These are phyloP conservation scores for Antrodiella citrinella DNA, from an alignment of 768 basidiomycete species.

Conservation along the genomic window DNA sequence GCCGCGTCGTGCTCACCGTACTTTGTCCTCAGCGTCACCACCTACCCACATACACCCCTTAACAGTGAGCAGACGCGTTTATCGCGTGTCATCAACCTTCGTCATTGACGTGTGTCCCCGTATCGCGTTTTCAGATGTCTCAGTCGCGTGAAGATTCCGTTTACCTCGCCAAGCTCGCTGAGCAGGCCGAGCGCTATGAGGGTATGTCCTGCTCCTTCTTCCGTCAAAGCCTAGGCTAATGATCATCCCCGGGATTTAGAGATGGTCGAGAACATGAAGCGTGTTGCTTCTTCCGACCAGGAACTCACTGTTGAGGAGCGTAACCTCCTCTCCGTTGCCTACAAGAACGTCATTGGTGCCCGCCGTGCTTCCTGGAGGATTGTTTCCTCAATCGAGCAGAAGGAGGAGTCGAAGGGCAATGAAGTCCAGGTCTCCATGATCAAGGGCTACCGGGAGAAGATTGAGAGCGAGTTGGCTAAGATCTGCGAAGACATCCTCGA, in stretches of 20 bases:
- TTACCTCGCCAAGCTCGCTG: conserved; percentile 99
- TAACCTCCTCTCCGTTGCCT: conserved; percentile 94
- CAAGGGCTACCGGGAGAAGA: conserved; percentile 97
- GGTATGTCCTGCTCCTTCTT: conserved; percentile 41
- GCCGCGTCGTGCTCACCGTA: conserved; percentile 28
- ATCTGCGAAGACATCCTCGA: conserved; percentile 99
- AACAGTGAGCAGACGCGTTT: conserved; percentile 40
- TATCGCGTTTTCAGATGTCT: conserved; percentile 47
- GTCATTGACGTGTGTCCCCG: conserved; percentile 3
- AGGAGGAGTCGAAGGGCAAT: conserved; percentile 98
- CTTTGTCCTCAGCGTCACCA: conserved; percentile 8
- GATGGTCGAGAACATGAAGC: conserved; percentile 99
- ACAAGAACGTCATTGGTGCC: conserved; percentile 99
- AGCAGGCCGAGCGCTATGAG: conserved; percentile 99
- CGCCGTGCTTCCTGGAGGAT: conserved; percentile 98
- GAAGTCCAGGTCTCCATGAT: conserved; percentile 95
- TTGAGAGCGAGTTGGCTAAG: conserved; percentile 92
- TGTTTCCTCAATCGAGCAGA: conserved; percentile 97
- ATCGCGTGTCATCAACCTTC: conserved; percentile 20
- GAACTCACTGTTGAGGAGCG: conserved; percentile 98
- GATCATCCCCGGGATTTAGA: conserved; percentile 35
- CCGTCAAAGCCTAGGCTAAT: no score
- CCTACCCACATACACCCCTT: conserved; percentile 17
- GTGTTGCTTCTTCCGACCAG: conserved; percentile 93
- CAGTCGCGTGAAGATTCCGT: conserved; percentile 93